Evolutionary conservation across 306 rosid species (phyloP).

Genomic region (Prinsepia uniflora): DNA sequence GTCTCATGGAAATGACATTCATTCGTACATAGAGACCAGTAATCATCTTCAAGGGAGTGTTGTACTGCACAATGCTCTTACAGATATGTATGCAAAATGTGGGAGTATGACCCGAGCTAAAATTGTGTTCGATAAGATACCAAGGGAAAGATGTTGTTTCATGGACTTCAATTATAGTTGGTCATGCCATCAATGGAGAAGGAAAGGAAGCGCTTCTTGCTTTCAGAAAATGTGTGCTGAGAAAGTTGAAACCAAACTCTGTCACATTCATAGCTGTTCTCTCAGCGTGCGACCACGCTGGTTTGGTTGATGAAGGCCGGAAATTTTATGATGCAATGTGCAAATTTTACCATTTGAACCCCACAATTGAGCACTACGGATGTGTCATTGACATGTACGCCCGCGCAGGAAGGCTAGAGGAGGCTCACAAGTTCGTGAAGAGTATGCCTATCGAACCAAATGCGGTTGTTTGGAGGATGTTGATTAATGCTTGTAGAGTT

Average conservation of each 20-base stretch:
- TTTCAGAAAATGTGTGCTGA: constrained; percentile 18
- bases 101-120: constrained; percentile 23
- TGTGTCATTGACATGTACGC: constrained; percentile 23
- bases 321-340: constrained; percentile 14
- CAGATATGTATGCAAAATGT: constrained; percentile 25
- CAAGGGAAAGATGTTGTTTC: constrained; percentile 22
- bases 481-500: constrained; percentile 24
- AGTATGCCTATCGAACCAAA: constrained; percentile 11
- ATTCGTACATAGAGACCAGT: constrained; percentile 18
- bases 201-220: constrained; percentile 20
- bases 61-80: constrained; percentile 20
- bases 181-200: constrained; percentile 23
- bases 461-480: constrained; percentile 24
- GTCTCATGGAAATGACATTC: constrained; percentile 15
- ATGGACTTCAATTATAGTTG: constrained; percentile 28
- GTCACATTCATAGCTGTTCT: constrained; percentile 22
- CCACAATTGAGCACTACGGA: constrained; percentile 22
- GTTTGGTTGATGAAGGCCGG: constrained; percentile 24
- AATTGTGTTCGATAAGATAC: constrained; percentile 19
- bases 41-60: constrained; percentile 10
- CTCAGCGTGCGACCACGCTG: constrained; percentile 18
- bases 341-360: constrained; percentile 6
- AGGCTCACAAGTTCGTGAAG: constrained; percentile 18
- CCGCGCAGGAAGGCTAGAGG: constrained; percentile 24
- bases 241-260: constrained; percentile 25